Conservation (phyloP, 208 protist genomes). For the Wallacemonas sp. region DNA sequence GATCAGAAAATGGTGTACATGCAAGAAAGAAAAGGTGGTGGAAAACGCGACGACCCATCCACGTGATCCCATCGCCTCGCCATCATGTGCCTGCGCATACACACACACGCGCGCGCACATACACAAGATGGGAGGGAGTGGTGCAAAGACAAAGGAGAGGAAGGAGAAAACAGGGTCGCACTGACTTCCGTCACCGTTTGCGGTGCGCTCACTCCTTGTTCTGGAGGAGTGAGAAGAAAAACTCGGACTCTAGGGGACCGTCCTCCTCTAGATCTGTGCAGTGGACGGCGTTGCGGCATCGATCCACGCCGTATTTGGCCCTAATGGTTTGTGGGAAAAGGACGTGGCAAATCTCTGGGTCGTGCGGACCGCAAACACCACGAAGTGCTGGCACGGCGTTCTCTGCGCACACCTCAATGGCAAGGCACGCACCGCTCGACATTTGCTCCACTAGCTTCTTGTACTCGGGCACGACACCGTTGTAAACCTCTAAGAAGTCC, state of each 20-base stretch:
- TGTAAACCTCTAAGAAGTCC: conserved; percentile 98
- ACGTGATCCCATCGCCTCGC: too few species aligned
- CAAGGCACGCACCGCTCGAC: conserved; percentile 86
- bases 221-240: conserved; percentile 91
- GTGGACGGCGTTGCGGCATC: conserved; percentile 92
- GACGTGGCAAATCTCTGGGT: conserved; percentile 89
- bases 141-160: too few species aligned
- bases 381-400: conserved; percentile 84
- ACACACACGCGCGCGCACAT: too few species aligned
- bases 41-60: too few species aligned
- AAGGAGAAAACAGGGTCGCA: too few species aligned
- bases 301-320: conserved; percentile 89
- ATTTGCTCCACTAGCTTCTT: conserved; percentile 92
- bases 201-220: conserved; percentile 58
- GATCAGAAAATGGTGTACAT: conserved; percentile 6
- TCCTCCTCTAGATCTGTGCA: conserved; percentile 97
- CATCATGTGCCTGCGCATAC: too few species aligned
- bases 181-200: too few species aligned
- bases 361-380: conserved; percentile 89
- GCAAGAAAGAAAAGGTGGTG: conserved; percentile 7
- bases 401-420: conserved; percentile 88
- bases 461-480: conserved; percentile 95
- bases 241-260: conserved; percentile 94
- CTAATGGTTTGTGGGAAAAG: conserved; percentile 94
- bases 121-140: too few species aligned